These are phyloP conservation scores for Cyberlindnera bimundalis DNA, from an alignment of 805 yeast species.

Conservation along the genomic window DNA sequence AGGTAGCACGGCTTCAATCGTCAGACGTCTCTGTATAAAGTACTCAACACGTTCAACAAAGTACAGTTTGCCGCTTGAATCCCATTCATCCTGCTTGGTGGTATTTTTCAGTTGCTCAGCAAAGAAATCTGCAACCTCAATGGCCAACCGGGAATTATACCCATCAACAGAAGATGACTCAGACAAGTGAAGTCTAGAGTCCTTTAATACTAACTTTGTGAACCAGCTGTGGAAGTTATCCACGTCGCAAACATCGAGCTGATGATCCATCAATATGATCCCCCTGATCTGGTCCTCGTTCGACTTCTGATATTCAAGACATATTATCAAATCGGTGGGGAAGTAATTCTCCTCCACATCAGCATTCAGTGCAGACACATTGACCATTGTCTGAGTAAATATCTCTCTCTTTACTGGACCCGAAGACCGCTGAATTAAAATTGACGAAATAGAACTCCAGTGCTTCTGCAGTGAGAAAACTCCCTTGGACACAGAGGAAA, in stretches of 20 bases:
- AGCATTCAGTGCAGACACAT: neutral
- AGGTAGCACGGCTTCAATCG: slow-evolving; percentile 55
- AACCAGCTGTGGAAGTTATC: slow-evolving; percentile 35
- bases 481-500: slow-evolving; percentile 33
- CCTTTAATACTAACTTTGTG: slow-evolving; percentile 33
- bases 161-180: slow-evolving; percentile 11
- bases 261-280: slow-evolving; percentile 32
- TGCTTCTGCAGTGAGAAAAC: slow-evolving; percentile 26
- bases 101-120: slow-evolving; percentile 45
- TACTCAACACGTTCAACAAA: slow-evolving; percentile 42
- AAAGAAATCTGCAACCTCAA: slow-evolving; percentile 39
- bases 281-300: slow-evolving; percentile 37
- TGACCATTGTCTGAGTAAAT: neutral
- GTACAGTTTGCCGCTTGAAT: slow-evolving; percentile 38
- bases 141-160: slow-evolving; percentile 23
- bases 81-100: slow-evolving; percentile 45
- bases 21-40: slow-evolving; percentile 45
- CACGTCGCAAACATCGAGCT: slow-evolving; percentile 21
- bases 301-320: slow-evolving; percentile 1
- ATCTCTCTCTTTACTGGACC: neutral
- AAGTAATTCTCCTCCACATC: neutral
- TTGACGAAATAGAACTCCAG: slow-evolving; percentile 26
- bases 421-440: neutral
- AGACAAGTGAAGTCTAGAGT: slow-evolving; percentile 29
- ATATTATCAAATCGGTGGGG: neutral